Percentiles rank a stretch among this genome's conserved stretches.
These are phyloP conservation scores for Suillus paluster DNA, from an alignment of 768 basidiomycete genomes.

Conservation along the genomic window DNA sequence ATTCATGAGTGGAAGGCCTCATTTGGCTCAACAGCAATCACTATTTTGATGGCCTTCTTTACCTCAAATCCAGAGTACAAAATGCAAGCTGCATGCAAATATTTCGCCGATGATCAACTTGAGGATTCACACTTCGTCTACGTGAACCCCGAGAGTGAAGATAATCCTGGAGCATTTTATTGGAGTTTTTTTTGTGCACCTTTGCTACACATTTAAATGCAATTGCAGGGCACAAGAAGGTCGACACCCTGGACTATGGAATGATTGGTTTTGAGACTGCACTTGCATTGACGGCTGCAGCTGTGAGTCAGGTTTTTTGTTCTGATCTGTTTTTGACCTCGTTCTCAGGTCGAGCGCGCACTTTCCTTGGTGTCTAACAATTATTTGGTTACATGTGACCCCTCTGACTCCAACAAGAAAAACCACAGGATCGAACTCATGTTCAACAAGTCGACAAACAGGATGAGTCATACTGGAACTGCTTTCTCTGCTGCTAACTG, in stretches of 20 bases:
- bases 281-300: neutral
- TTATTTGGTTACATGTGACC: neutral
- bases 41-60: neutral
- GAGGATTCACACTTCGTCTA: neutral
- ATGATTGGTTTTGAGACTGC: neutral
- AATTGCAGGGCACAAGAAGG: neutral
- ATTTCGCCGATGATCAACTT: neutral
- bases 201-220: neutral
- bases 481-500: neutral
- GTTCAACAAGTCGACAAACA: neutral
- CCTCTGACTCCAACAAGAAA: neutral
- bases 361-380: neutral
- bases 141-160: neutral
- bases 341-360: neutral
- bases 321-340: neutral
- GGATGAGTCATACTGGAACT: neutral
- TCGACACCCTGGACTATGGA: neutral
- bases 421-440: neutral
- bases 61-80: neutral
- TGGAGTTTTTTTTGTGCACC: neutral
- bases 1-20: neutral
- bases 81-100: neutral
- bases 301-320: neutral
- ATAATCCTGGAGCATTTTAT: neutral
- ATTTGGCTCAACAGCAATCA: neutral